Percentiles rank a stretch among this genome's conserved stretches.
These are phyloP conservation scores for Tanacetum coccineum DNA, from an alignment of 129 eudicot genomes.

Conservation along the genomic window DNA sequence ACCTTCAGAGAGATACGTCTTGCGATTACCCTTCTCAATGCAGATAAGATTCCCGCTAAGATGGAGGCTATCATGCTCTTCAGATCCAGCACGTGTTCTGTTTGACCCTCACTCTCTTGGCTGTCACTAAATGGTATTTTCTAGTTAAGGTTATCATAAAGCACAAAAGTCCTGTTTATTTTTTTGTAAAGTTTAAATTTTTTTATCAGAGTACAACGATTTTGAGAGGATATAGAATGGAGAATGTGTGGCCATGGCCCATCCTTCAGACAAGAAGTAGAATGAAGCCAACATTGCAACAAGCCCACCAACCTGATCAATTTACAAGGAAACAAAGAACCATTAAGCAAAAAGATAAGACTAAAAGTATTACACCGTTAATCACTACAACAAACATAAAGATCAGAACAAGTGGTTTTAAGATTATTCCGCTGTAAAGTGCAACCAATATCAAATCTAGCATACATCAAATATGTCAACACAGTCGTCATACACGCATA, in stretches of 20 bases:
- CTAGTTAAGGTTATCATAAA: conserved; percentile 50
- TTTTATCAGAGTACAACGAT: neutral
- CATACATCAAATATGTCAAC: conserved; percentile 2
- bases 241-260: conserved; percentile 80
- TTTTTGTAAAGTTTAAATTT: too few species aligned
- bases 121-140: conserved; percentile 54
- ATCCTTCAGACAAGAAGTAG: conserved; percentile 93
- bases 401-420: neutral
- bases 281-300: conserved; percentile 82
- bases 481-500: conserved; percentile 9
- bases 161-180: neutral
- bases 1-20: conserved; percentile 95
- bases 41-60: conserved; percentile 93
- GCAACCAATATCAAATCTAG: neutral
- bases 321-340: neutral
- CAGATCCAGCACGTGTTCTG: conserved; percentile 51
- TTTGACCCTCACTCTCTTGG: conserved; percentile 40
- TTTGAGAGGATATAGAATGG: conserved; percentile 78
- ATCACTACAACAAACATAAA: neutral
- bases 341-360: conserved; percentile 8
- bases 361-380: neutral
- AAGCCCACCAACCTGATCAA: conserved; percentile 80
- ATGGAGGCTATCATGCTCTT: conserved; percentile 72
- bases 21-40: conserved; percentile 81
- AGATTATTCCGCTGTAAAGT: neutral